phyloP scores from a whole-genome alignment of 768 basidiomycete species.

The Rhizopogon roseolus region DNA sequence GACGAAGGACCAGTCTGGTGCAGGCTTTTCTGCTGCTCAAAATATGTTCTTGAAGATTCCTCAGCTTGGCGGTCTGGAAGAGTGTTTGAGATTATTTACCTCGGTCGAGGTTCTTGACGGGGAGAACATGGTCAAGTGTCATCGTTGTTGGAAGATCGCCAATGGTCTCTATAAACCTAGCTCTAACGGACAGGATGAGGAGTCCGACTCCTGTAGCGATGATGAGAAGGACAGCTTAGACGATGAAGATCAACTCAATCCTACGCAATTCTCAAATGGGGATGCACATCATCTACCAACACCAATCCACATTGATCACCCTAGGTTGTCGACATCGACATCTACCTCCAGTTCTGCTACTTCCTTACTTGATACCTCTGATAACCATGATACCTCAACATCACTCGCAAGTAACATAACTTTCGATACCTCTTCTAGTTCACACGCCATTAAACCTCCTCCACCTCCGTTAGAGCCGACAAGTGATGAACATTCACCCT shows the following conservation, averaged over 20 bases:
- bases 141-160: slow-evolving; percentile 90
- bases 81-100: slow-evolving; percentile 84
- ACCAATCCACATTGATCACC: neutral
- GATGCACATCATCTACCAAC: neutral
- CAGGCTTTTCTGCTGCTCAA: slow-evolving; percentile 14
- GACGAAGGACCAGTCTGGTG: slow-evolving; percentile 21
- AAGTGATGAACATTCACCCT: slow-evolving; percentile 15
- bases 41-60: slow-evolving; percentile 24
- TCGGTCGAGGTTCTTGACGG: slow-evolving; percentile 91
- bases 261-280: neutral
- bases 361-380: slow-evolving; percentile 33
- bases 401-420: slow-evolving; percentile 8
- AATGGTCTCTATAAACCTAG: slow-evolving; percentile 52
- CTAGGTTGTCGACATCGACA: slow-evolving; percentile 4
- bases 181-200: slow-evolving; percentile 13
- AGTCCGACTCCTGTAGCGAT: slow-evolving; percentile 29
- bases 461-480: slow-evolving; percentile 27
- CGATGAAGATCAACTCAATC: neutral
- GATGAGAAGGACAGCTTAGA: slow-evolving; percentile 18
- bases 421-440: slow-evolving; percentile 19
- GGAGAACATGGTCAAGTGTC: slow-evolving; percentile 92
- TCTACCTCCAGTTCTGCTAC: slow-evolving; percentile 29
- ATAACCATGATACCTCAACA: slow-evolving; percentile 18
- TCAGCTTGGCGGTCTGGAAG: slow-evolving; percentile 57
- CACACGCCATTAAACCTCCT: slow-evolving; percentile 15